These are phyloP conservation scores for Clonostachys rhizophaga DNA, from an alignment of 2,329 filamentous ascomycete species.

Conservation along the genomic window DNA sequence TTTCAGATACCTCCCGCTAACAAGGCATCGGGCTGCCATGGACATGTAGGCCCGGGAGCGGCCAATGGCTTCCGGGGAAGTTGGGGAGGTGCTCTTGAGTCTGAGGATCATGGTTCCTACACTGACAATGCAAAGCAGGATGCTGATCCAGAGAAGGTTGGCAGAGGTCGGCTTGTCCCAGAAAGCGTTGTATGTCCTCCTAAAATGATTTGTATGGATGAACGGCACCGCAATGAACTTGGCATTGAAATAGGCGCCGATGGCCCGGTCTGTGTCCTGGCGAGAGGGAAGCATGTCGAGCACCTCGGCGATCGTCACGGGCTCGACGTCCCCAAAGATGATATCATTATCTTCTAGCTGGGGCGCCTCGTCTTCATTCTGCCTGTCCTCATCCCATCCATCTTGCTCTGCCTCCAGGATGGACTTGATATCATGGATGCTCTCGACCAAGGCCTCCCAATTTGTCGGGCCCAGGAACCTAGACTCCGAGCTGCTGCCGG, in stretches of 20 bases:
- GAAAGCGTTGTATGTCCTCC: constrained; percentile 41
- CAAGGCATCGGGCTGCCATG: constrained; percentile 38
- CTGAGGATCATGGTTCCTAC: constrained; percentile 26
- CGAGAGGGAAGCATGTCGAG: constrained; percentile 25
- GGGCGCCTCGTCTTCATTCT: neutral
- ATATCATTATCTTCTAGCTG: constrained; percentile 16
- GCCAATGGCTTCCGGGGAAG: neutral
- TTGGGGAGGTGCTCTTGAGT: constrained; percentile 12
- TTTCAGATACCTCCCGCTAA: constrained; percentile 41
- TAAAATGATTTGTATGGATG: constrained; percentile 37
- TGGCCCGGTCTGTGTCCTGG: constrained; percentile 25
- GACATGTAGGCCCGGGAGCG: constrained; percentile 20
- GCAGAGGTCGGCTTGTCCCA: constrained; percentile 32
- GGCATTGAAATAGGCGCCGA: constrained; percentile 30
- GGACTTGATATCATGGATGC: constrained; percentile 33
- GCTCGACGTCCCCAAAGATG: constrained; percentile 18
- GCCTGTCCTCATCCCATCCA: neutral
- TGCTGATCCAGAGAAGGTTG: constrained; percentile 43
- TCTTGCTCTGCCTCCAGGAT: constrained; percentile 18
- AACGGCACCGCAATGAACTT: constrained; percentile 29
- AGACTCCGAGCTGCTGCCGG: neutral
- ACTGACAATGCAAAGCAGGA: constrained; percentile 41
- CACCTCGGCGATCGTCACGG: constrained; percentile 22
- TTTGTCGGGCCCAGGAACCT: constrained; percentile 31
- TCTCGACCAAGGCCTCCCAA: constrained; percentile 34